Percentiles rank a stretch among this genome's conserved stretches.
Conservation (phyloP, 129 eudicot genomes). For the Gnaphalium uliginosum region DNA sequence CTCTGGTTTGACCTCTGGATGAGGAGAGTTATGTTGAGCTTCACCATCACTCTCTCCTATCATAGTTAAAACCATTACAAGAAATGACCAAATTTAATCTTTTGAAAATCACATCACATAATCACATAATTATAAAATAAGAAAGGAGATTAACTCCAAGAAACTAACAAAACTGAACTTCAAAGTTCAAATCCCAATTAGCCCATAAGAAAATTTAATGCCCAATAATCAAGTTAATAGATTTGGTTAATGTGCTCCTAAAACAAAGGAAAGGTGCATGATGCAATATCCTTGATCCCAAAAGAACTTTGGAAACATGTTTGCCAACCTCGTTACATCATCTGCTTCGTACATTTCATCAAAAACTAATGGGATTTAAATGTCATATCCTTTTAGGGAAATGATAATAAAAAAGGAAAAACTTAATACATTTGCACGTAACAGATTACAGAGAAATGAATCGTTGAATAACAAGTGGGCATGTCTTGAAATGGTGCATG, state of each 20-base stretch:
- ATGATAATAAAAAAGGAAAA: neutral
- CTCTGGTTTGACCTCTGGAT: constrained; percentile 20
- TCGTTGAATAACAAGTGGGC: neutral
- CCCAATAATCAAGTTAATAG: neutral
- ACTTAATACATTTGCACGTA: constrained; percentile 18
- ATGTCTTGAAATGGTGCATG: neutral
- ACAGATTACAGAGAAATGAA: neutral
- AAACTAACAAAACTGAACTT: neutral
- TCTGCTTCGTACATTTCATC: neutral
- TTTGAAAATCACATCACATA: neutral
- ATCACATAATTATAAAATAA: too few species aligned
- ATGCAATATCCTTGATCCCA: neutral
- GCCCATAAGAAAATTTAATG: neutral
- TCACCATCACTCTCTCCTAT: constrained; percentile 52
- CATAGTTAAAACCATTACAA: constrained; percentile 37
- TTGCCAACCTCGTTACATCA: neutral
- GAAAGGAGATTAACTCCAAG: neutral
- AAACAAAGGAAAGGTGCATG: neutral
- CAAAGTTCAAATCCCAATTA: neutral
- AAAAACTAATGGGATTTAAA: neutral
- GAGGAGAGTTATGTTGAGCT: constrained; percentile 28
- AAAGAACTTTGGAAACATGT: too few species aligned
- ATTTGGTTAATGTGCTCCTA: neutral
- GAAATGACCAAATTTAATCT: neutral
- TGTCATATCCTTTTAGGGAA: neutral